Percentiles rank a stretch among this genome's conserved stretches.
Conservation (phyloP, 345 rosid species). For the Populus deltoides region DNA sequence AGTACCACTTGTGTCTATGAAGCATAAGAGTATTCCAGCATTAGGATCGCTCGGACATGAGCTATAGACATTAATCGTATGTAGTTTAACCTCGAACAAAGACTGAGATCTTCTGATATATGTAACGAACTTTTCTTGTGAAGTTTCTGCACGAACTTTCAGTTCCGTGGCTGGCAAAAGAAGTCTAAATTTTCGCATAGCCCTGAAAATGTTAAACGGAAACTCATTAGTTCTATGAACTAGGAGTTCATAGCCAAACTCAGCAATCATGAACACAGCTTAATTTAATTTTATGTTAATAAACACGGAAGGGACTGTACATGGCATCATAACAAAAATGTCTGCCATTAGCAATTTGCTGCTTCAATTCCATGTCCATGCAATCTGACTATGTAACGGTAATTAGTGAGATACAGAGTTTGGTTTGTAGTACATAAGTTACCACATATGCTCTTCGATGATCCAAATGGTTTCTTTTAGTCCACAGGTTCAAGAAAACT, state of each 20-base stretch:
- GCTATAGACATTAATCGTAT: constrained; percentile 63
- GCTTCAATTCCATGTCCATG: background rate
- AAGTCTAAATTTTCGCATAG: constrained; percentile 61
- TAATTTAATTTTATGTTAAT: background rate
- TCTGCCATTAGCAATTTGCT: background rate
- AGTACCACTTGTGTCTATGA: constrained; percentile 57
- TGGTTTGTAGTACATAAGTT: background rate
- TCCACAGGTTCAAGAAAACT: background rate
- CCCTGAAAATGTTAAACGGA: constrained; percentile 63
- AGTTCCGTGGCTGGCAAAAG: constrained; percentile 56
- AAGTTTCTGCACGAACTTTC: constrained; percentile 32
- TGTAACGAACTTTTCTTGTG: constrained; percentile 18
- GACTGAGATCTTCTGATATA: constrained; percentile 34
- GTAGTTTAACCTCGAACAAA: constrained; percentile 59
- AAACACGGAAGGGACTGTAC: background rate
- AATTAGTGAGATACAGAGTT: background rate
- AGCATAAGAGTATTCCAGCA: constrained; percentile 63
- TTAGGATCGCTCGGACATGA: constrained; percentile 59
- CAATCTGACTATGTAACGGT: background rate
- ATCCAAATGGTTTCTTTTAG: background rate
- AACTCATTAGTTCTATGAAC: constrained; percentile 1
- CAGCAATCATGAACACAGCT: background rate
- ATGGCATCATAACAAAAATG: background rate
- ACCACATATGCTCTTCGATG: background rate
- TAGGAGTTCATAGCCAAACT: background rate